A percentile compares a stretch with the other conserved stretches of the same genome.
Conservation (phyloP, 2,329 filamentous ascomycete species). For the Fonsecaea pedrosoi region DNA sequence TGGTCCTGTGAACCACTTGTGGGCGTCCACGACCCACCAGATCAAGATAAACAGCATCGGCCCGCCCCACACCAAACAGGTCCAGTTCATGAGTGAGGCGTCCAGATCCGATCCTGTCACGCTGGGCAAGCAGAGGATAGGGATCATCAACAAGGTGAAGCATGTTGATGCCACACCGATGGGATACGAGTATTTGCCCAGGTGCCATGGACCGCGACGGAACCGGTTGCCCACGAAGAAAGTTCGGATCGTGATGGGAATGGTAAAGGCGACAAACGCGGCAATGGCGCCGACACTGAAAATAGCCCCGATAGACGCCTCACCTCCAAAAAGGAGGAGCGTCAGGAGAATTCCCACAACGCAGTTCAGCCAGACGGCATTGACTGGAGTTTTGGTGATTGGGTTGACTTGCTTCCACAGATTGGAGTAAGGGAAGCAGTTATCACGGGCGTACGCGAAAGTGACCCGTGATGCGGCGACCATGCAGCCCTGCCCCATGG, state of each 20-base stretch:
- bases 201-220: constrained; percentile 71
- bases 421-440: constrained; percentile 68
- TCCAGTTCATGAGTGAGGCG: constrained; percentile 62
- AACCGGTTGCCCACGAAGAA: constrained; percentile 67
- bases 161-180: constrained; percentile 63
- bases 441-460: constrained; percentile 75
- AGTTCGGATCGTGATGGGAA: constrained; percentile 53
- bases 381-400: constrained; percentile 69
- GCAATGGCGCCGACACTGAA: constrained; percentile 74
- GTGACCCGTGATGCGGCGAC: constrained; percentile 69
- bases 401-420: constrained; percentile 67
- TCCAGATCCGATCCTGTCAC: constrained; percentile 63
- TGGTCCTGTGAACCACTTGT: constrained; percentile 47
- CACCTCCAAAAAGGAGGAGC: constrained; percentile 70
- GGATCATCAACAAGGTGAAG: constrained; percentile 72
- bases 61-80: constrained; percentile 44
- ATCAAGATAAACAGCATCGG: constrained; percentile 44
- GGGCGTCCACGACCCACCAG: constrained; percentile 43
- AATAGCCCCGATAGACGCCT: constrained; percentile 68
- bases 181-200: constrained; percentile 65
- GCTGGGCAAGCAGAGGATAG: constrained; percentile 70
- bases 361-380: constrained; percentile 72
- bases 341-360: constrained; percentile 65
- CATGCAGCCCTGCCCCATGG: constrained; percentile 77
- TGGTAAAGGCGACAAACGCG: constrained; percentile 63